These are phyloP conservation scores for Bassia scoparia DNA, from an alignment of 148 eudicot species.

Conservation along the genomic window DNA sequence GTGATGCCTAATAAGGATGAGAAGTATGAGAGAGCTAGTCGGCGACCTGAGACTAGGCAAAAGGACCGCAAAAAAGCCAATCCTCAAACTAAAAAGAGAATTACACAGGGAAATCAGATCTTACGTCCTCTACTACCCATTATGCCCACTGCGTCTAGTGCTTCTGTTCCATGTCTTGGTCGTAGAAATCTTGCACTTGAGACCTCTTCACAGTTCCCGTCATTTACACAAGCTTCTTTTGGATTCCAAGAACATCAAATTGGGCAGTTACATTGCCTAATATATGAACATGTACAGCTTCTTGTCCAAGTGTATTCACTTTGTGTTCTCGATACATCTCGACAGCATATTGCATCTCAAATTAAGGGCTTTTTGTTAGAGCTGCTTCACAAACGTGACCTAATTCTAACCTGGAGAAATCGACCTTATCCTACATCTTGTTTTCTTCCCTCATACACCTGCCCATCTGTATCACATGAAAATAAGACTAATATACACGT, in stretches of 20 bases:
- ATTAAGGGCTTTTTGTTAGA: slow-evolving; percentile 59
- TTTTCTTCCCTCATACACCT: slow-evolving; percentile 40
- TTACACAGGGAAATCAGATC: slow-evolving; percentile 42
- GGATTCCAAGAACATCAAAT: slow-evolving; percentile 81
- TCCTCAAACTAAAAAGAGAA: slow-evolving; percentile 32
- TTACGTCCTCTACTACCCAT: slow-evolving; percentile 58
- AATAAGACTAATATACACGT: slow-evolving; percentile 24
- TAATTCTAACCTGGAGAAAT: slow-evolving; percentile 53
- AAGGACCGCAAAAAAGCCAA: slow-evolving; percentile 49
- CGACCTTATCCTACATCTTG: slow-evolving; percentile 56
- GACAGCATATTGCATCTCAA: slow-evolving; percentile 64
- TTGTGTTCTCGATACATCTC: slow-evolving; percentile 68
- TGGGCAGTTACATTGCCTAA: slow-evolving; percentile 69
- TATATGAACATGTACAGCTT: slow-evolving; percentile 92
- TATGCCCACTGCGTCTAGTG: slow-evolving; percentile 45
- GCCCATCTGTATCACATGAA: slow-evolving; percentile 40
- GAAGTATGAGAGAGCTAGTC: slow-evolving; percentile 37
- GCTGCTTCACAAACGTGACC: slow-evolving; percentile 56
- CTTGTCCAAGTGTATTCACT: slow-evolving; percentile 85
- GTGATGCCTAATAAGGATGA: slow-evolving; percentile 27
- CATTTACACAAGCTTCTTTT: slow-evolving; percentile 36
- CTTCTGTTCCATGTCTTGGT: slow-evolving; percentile 36
- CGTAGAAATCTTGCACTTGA: slow-evolving; percentile 26
- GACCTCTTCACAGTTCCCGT: slow-evolving; percentile 25
- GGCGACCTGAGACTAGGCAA: slow-evolving; percentile 77